Conservation (phyloP, 495 filamentous ascomycete genomes). For the Xylaria longipes region DNA sequence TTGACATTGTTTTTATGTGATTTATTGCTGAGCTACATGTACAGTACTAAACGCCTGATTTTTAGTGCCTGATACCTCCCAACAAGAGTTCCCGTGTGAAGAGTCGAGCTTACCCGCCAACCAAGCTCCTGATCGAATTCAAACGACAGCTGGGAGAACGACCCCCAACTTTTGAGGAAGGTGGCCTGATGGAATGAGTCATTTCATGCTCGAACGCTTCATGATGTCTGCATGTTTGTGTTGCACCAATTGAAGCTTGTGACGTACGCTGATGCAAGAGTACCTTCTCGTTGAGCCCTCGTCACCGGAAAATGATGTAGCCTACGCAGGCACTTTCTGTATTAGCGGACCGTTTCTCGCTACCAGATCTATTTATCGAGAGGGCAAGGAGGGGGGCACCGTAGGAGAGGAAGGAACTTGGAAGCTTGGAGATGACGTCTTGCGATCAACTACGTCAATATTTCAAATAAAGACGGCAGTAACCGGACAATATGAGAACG, state of each 20-base stretch:
- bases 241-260: not conserved
- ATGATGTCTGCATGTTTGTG: not conserved
- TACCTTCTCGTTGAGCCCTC: not conserved
- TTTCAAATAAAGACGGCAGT: not conserved
- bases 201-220: not conserved
- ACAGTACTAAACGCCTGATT: not conserved
- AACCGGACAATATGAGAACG: not conserved
- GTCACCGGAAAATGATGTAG: not conserved
- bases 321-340: not conserved
- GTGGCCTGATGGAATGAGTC: not conserved
- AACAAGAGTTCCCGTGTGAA: not conserved
- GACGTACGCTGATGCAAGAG: not conserved
- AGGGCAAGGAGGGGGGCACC: not conserved
- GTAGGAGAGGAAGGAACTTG: not conserved
- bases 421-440: not conserved
- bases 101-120: not conserved
- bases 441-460: not conserved
- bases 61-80: not conserved
- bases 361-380: not conserved
- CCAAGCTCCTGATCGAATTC: not conserved
- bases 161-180: not conserved
- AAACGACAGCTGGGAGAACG: not conserved
- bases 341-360: not conserved
- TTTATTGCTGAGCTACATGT: not conserved
- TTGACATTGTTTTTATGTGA: not conserved